These are phyloP conservation scores for Brettanomyces anomalus DNA, from an alignment of 805 yeast genomes.

Conservation along the genomic window DNA sequence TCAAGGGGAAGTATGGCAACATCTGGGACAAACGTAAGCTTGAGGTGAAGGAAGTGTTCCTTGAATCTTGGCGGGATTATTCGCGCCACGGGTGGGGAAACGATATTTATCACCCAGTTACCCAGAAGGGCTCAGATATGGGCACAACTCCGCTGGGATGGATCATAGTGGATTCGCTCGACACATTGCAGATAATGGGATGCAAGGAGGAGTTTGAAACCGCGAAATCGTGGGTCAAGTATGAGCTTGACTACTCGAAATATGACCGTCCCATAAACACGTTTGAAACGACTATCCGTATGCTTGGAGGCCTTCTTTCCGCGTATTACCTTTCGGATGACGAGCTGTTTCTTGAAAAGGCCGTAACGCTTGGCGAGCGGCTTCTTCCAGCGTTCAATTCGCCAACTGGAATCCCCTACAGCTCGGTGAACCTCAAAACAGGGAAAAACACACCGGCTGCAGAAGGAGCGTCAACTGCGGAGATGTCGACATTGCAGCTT, in stretches of 20 bases:
- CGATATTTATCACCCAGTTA: conserved; percentile 69
- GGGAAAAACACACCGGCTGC: conserved; percentile 54
- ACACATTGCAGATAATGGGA: conserved; percentile 74
- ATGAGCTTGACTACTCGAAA: conserved; percentile 53
- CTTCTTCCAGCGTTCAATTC: conserved; percentile 62
- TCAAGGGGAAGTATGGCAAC: too few relatives aligned
- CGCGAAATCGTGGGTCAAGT: conserved; percentile 67
- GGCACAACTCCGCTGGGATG: conserved; percentile 81
- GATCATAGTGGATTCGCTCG: conserved; percentile 85
- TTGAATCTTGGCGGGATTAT: conserved; percentile 73
- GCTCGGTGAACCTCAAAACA: conserved; percentile 64
- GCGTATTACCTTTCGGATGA: conserved; percentile 67
- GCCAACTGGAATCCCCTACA: conserved; percentile 62
- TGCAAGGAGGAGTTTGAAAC: conserved; percentile 49
- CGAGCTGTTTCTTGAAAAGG: conserved; percentile 66
- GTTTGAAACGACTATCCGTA: conserved; percentile 90
- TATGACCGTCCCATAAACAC: conserved; percentile 71
- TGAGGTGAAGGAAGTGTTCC: conserved; percentile 58
- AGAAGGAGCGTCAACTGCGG: conserved; percentile 82
- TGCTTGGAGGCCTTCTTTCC: conserved; percentile 88
- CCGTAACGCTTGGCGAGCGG: conserved; percentile 70
- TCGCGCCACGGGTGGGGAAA: conserved; percentile 73
- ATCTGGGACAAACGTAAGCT: conserved; percentile 42
- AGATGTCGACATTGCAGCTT: conserved; percentile 77
- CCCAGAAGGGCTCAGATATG: conserved; percentile 59